Evolutionary conservation across 441 rosid genomes (phyloP).

Genomic region (Erodium chrysanthum): DNA sequence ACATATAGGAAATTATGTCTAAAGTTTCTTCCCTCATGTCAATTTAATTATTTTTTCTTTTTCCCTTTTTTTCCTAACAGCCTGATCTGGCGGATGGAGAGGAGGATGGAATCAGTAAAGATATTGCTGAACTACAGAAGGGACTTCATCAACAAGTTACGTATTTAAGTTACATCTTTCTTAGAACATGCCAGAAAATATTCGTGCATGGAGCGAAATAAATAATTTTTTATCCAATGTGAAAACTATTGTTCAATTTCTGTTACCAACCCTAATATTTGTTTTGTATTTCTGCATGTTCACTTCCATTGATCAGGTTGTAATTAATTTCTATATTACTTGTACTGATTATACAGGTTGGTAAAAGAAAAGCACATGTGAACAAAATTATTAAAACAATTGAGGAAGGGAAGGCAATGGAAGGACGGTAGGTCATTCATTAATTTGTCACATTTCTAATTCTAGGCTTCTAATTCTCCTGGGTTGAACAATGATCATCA

Average conservation of each 20-base stretch:
- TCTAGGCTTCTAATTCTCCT: background rate
- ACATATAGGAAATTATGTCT: slow-evolving; percentile 6
- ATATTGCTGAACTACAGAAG: slow-evolving; percentile 58
- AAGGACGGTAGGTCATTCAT: slow-evolving; percentile 28
- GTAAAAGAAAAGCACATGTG: slow-evolving; percentile 30
- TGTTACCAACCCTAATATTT: background rate
- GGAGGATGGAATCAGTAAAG: slow-evolving; percentile 48
- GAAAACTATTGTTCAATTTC: background rate
- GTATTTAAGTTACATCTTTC: slow-evolving; percentile 1
- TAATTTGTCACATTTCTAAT: slow-evolving; percentile 3
- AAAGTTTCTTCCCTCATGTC: background rate
- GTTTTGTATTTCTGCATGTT: background rate
- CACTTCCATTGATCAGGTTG: background rate
- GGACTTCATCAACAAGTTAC: slow-evolving; percentile 63
- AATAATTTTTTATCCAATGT: background rate
- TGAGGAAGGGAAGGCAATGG: slow-evolving; percentile 27
- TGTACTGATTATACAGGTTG: slow-evolving; percentile 25
- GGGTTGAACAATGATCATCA: background rate
- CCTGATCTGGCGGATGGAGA: slow-evolving; percentile 87
- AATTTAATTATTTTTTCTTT: background rate
- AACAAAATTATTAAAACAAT: slow-evolving; percentile 29
- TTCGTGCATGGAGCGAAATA: background rate
- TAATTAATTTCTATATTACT: background rate
- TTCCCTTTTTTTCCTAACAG: slow-evolving; percentile 31
- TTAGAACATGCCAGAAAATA: background rate